phyloP scores from a whole-genome alignment of 2,329 filamentous ascomycete genomes.

The Graphilbum fragrans region DNA sequence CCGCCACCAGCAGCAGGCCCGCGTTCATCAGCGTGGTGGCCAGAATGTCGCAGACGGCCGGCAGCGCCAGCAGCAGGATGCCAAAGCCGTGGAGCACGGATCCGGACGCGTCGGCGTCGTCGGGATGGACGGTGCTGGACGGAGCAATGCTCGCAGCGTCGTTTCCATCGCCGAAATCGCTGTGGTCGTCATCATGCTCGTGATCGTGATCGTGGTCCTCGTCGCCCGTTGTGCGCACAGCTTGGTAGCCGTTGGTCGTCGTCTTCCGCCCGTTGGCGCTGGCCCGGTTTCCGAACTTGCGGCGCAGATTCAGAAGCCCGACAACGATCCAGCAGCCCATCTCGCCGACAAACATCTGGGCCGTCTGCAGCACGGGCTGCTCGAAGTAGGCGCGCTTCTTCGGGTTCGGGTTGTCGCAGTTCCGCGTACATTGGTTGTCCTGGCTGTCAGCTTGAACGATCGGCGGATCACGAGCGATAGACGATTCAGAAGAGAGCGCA shows the following conservation, averaged over 20 bases:
- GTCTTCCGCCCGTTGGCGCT: background rate
- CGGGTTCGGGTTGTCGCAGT: conserved; percentile 64
- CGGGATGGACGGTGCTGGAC: conserved; percentile 29
- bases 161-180: conserved; percentile 30
- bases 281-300: conserved; percentile 32
- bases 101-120: conserved; percentile 22
- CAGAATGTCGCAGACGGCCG: conserved; percentile 85
- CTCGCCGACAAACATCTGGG: conserved; percentile 97
- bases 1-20: conserved; percentile 82
- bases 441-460: conserved; percentile 17
- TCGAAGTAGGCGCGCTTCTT: conserved; percentile 65
- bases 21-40: conserved; percentile 97
- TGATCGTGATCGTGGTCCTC: conserved; percentile 33
- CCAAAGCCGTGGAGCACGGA: conserved; percentile 59
- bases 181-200: conserved; percentile 30
- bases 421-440: conserved; percentile 94
- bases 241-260: conserved; percentile 58
- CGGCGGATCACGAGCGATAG: too few relatives aligned
- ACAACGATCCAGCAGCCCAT: conserved; percentile 93
- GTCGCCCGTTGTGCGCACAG: conserved; percentile 38
- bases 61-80: conserved; percentile 65
- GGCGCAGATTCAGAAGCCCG: conserved; percentile 54
- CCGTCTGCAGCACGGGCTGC: conserved; percentile 90
- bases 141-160: conserved; percentile 19
- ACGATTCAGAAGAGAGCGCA: background rate